These are phyloP conservation scores for Solanum appendiculatum DNA, from an alignment of 257 asterid species.

Conservation along the genomic window DNA sequence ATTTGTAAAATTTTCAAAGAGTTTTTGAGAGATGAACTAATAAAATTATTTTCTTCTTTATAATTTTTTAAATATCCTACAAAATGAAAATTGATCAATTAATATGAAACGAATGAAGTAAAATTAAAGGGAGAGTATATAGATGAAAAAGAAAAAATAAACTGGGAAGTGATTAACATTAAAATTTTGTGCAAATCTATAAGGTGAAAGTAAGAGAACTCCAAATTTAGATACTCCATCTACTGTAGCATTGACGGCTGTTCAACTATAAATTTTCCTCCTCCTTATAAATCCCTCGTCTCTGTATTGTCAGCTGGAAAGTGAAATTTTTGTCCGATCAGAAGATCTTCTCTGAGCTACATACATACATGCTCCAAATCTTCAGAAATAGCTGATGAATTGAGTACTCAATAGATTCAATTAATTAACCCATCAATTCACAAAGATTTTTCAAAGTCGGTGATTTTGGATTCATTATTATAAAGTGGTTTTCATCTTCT, in stretches of 20 bases:
- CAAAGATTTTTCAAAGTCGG: not conserved
- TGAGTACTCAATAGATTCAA: not conserved
- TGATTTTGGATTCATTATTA: not conserved
- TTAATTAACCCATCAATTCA: not conserved
- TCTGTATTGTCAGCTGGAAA: not conserved
- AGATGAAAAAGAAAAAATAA: not conserved
- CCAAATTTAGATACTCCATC: not conserved
- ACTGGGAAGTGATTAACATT: not conserved
- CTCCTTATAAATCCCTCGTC: not conserved
- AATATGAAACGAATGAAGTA: no score
- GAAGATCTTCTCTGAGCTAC: not conserved
- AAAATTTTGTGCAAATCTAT: not conserved
- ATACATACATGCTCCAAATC: not conserved
- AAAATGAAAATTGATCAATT: no score
- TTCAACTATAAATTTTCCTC: slow-evolving; percentile 1
- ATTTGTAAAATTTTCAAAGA: no score
- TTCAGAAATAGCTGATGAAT: not conserved
- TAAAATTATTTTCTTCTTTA: no score
- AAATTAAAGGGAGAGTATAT: not conserved
- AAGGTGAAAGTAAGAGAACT: not conserved
- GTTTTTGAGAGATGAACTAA: no score
- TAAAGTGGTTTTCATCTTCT: not conserved
- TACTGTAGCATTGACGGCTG: slow-evolving; percentile 43
- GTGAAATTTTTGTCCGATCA: not conserved
- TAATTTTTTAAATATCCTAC: rapidly evolving